These are phyloP conservation scores for Aspergillus panamensis DNA, from an alignment of 495 filamentous ascomycete genomes.

Conservation along the genomic window DNA sequence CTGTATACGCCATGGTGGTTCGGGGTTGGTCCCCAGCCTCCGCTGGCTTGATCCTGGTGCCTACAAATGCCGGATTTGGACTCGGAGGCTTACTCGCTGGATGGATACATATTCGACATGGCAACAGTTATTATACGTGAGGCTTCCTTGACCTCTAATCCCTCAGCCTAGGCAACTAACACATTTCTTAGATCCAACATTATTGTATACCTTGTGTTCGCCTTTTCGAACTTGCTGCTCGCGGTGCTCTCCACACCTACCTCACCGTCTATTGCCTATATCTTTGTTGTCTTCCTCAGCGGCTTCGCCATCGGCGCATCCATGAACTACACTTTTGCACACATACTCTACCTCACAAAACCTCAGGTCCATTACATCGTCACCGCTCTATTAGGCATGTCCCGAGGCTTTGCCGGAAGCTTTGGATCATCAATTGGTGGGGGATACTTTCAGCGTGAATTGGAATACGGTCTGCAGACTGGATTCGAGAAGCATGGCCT, in stretches of 20 bases:
- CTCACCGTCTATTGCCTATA: conserved; percentile 44
- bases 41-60: conserved; percentile 68
- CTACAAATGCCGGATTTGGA: conserved; percentile 73
- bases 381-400: conserved; percentile 65
- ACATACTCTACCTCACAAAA: conserved; percentile 64
- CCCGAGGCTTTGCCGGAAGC: conserved; percentile 68
- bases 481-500: conserved; percentile 56
- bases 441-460: conserved; percentile 62
- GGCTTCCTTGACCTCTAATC: conserved; percentile 6
- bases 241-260: conserved; percentile 48
- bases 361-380: conserved; percentile 64
- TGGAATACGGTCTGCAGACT: conserved; percentile 50
- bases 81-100: conserved; percentile 66
- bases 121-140: conserved; percentile 60
- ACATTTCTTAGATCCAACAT: conserved; percentile 44
- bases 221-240: conserved; percentile 46
- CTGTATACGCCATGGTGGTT: conserved; percentile 69
- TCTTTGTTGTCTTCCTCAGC: conserved; percentile 57
- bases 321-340: conserved; percentile 74
- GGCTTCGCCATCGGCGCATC: conserved; percentile 66
- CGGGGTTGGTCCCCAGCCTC: conserved; percentile 59
- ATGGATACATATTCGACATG: conserved; percentile 63
- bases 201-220: conserved; percentile 52
- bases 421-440: conserved; percentile 77
- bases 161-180: neutral